Percentiles rank a stretch among this genome's conserved stretches.
Evolutionary conservation across 2,329 filamentous ascomycete genomes (phyloP).

Genomic region (Hymenoscyphus albidus): DNA sequence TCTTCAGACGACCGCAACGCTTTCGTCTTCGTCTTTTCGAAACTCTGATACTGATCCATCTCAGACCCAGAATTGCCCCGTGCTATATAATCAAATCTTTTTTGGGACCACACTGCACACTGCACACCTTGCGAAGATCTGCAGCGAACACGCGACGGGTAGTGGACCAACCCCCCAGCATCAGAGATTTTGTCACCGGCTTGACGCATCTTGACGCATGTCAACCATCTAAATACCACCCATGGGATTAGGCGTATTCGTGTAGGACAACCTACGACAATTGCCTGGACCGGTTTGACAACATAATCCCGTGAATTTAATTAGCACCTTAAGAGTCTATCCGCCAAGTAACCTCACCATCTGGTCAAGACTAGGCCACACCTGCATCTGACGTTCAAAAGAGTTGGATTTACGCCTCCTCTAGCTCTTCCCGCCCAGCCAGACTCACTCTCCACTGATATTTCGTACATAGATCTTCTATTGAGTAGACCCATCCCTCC

Average conservation of each 20-base stretch:
- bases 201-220: conserved; percentile 20
- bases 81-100: conserved; percentile 11
- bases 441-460: conserved; percentile 11
- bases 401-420: conserved; percentile 8
- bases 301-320: conserved; percentile 20
- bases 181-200: conserved; percentile 14
- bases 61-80: neutral
- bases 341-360: conserved; percentile 16
- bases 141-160: conserved; percentile 13
- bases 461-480: conserved; percentile 4
- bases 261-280: conserved; percentile 28
- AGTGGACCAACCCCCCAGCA: conserved; percentile 10
- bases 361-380: conserved; percentile 7
- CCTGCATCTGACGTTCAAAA: conserved; percentile 5
- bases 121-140: conserved; percentile 11
- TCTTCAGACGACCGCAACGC: neutral
- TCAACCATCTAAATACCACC: conserved; percentile 21
- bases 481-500: neutral
- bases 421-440: conserved; percentile 1
- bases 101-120: conserved; percentile 7
- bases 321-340: conserved; percentile 17
- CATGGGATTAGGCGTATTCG: conserved; percentile 24
- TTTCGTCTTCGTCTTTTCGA: neutral
- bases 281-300: conserved; percentile 20
- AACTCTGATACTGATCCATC: neutral